Evolutionary conservation across 805 yeast species (phyloP).

Genomic region (Hanseniaspora singularis): DNA sequence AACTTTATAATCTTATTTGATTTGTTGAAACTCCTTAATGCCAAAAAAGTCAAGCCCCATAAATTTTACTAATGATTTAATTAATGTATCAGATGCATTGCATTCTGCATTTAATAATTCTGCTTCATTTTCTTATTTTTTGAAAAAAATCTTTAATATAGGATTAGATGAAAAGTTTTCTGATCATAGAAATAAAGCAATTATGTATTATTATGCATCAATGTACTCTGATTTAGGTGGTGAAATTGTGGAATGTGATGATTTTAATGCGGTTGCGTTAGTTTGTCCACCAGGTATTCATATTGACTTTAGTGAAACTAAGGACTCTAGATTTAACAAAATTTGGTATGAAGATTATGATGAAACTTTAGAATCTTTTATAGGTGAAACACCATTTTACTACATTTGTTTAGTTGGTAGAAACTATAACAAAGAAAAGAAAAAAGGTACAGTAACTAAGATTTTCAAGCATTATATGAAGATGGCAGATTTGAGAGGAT

Average conservation of each 20-base stretch:
- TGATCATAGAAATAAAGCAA: constrained; percentile 22
- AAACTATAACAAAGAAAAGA: constrained; percentile 23
- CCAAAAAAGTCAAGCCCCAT: constrained; percentile 16
- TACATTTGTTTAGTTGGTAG: constrained; percentile 29
- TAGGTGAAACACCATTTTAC: constrained; percentile 23
- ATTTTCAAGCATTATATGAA: constrained; percentile 24
- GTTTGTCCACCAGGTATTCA: constrained; percentile 24
- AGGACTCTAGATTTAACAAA: constrained; percentile 25
- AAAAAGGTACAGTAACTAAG: constrained; percentile 27
- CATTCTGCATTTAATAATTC: constrained; percentile 25
- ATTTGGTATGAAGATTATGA: constrained; percentile 23
- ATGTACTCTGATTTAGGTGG: constrained; percentile 27
- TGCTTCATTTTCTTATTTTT: constrained; percentile 24
- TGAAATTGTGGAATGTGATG: constrained; percentile 26
- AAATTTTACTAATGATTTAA: constrained; percentile 21
- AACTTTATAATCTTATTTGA: too few species aligned
- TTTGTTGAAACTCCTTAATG: background rate
- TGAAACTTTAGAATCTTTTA: constrained; percentile 12
- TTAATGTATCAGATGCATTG: constrained; percentile 23
- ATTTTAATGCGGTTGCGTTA: constrained; percentile 28
- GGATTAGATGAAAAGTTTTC: constrained; percentile 21
- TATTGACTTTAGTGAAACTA: constrained; percentile 22
- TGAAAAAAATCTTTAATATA: constrained; percentile 25
- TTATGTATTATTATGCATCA: constrained; percentile 22
- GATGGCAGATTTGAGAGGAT: constrained; percentile 25